phyloP scores from a whole-genome alignment of 345 rosid genomes.

The Hibiscus syriacus region DNA sequence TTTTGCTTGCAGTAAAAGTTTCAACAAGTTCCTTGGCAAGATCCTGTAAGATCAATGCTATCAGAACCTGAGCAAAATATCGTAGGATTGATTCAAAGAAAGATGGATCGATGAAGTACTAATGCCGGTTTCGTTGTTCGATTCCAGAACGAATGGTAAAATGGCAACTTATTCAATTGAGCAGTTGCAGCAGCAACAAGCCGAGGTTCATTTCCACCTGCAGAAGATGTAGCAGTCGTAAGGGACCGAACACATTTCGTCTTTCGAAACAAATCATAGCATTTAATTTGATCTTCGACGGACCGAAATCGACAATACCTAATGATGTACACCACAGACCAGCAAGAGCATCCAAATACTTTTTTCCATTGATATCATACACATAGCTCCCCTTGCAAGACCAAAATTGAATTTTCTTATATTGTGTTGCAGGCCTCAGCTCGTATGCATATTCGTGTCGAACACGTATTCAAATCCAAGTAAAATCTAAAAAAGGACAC shows the following conservation, averaged over 20 bases:
- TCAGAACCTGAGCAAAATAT: neutral
- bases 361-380: constrained; percentile 65
- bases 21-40: constrained; percentile 87
- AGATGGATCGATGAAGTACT: constrained; percentile 32
- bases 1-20: constrained; percentile 70
- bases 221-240: constrained; percentile 13
- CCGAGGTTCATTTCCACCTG: constrained; percentile 89
- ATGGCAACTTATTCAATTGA: constrained; percentile 77
- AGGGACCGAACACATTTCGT: neutral
- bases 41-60: constrained; percentile 46
- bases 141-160: constrained; percentile 98
- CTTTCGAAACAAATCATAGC: neutral
- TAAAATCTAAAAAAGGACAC: neutral
- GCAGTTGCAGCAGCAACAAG: constrained; percentile 78
- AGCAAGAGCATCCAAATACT: constrained; percentile 90
- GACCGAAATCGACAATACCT: constrained; percentile 35
- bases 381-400: constrained; percentile 73
- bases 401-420: neutral
- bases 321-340: constrained; percentile 97
- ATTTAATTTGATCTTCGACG: neutral
- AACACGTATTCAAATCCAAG: neutral
- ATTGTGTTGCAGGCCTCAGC: too few species aligned
- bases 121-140: constrained; percentile 89
- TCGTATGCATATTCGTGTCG: neutral
- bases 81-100: neutral